Base-by-base conservation (phyloP, 164 flowering plant genomes). In the Litsea cubeba region DNA sequence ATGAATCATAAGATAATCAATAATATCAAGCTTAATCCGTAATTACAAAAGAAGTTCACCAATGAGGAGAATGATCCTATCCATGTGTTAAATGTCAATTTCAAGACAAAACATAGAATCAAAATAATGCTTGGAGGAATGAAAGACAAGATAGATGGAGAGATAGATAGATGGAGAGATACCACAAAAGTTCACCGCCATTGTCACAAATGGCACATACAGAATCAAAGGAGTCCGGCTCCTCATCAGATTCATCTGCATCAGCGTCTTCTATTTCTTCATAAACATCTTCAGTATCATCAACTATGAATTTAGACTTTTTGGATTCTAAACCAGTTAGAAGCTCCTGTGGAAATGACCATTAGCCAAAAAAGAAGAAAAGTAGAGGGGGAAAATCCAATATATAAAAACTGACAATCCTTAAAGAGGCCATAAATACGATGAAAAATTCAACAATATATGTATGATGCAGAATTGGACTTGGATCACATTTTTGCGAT, bases 161-260 rank as follows among this genome's bases (percentile, higher is more conserved):
- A 30, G 35, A 5, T 30, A 5, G 8, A 7, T 23, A 68, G 17
- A 40, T 23, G 5, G 35, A 46, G 62, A 62, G 35, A 70, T 87
- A 93, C 98, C 93, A 83, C 70, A 94, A 65, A 49, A 94, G 63
- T 0, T 85, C 82, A 68, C 98, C 98, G 32, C 98, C 98, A 86
- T 94, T 88, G 69, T 94, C 98, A 84, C 98, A 94, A 51, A 91
- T 40, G 7, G 94, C 84, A 86, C 98, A 94, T 65, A 88, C 95
- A 65, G 89, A 72, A 76, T 89, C 93, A 86, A 85, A 91, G 26
- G 78, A 30, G 11, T 89, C 90, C 2, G 64, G 79, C 30, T 81
- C 88, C 67, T 79, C 88, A 69, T 83, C 85, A 68, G 79, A 62
- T 1, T 75, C 90, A 40, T 81, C 87, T 22, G 68, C 81, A 54